These are phyloP conservation scores for Aspergillus sparsus DNA, from an alignment of 495 filamentous ascomycete genomes.

Conservation along the genomic window DNA sequence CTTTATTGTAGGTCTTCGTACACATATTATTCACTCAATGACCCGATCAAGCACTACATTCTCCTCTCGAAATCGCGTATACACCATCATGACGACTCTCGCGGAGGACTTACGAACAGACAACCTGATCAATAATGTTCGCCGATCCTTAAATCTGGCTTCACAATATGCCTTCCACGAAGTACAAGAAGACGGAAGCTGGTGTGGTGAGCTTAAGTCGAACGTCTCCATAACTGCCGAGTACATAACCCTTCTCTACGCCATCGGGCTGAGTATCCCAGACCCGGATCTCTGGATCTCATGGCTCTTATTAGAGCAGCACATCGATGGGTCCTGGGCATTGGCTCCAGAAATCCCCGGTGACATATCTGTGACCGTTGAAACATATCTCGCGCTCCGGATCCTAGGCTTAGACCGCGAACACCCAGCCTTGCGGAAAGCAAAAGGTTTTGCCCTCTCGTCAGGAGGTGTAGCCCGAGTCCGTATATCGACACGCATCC, in stretches of 20 bases:
- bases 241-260: slow-evolving; percentile 37
- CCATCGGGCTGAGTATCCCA: slow-evolving; percentile 20
- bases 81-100: slow-evolving; percentile 4
- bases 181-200: slow-evolving; percentile 35
- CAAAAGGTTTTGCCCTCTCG: slow-evolving; percentile 30
- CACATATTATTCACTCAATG: background rate
- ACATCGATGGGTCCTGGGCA: slow-evolving; percentile 43
- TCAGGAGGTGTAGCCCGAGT: slow-evolving; percentile 41
- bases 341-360: slow-evolving; percentile 38
- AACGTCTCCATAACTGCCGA: slow-evolving; percentile 41
- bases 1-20: background rate
- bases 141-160: background rate
- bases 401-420: slow-evolving; percentile 30
- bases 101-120: background rate
- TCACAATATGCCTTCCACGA: background rate
- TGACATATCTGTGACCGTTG: slow-evolving; percentile 38
- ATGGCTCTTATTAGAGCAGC: slow-evolving; percentile 32
- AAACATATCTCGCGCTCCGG: slow-evolving; percentile 46
- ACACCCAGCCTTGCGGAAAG: slow-evolving; percentile 27
- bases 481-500: slow-evolving; percentile 41
- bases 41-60: background rate
- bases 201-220: slow-evolving; percentile 37
- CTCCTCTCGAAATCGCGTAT: background rate
- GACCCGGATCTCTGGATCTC: slow-evolving; percentile 18
- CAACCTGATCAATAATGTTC: background rate